Percentiles rank a stretch among this genome's conserved stretches.
Evolutionary conservation across 495 filamentous ascomycete species (phyloP).

Genomic region (Collariella sp.): DNA sequence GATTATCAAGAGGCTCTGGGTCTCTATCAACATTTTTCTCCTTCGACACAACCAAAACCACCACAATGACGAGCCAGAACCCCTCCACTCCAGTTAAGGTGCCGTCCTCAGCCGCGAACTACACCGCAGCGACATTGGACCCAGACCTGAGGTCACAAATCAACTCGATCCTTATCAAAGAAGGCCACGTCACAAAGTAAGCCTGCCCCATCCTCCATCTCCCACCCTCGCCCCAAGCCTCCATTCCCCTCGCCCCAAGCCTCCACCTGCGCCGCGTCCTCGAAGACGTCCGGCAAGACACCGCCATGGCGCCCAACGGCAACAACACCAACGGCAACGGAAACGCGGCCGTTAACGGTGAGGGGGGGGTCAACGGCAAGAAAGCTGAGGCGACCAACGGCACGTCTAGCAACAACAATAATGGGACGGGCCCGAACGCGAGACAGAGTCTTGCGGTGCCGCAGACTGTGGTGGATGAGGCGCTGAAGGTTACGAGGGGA

Average conservation of each 20-base stretch:
- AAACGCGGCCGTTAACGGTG: slow-evolving; percentile 1
- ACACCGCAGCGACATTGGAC: slow-evolving; percentile 43
- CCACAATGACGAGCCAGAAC: slow-evolving; percentile 34
- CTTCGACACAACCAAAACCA: neutral
- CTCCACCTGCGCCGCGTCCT: slow-evolving; percentile 44
- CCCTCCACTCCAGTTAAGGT: slow-evolving; percentile 45
- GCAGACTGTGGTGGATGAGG: slow-evolving; percentile 42
- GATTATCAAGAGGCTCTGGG: too few relatives aligned
- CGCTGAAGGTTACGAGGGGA: slow-evolving; percentile 45
- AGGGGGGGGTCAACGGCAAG: slow-evolving; percentile 14
- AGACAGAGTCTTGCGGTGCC: slow-evolving; percentile 39
- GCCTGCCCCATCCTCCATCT: neutral
- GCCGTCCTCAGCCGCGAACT: slow-evolving; percentile 40
- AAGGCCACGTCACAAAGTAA: slow-evolving; percentile 44
- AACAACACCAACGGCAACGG: slow-evolving; percentile 15
- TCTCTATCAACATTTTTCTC: too few relatives aligned
- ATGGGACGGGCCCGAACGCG: slow-evolving; percentile 6
- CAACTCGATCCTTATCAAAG: slow-evolving; percentile 39
- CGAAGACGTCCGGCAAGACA: slow-evolving; percentile 46
- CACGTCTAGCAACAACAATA: neutral
- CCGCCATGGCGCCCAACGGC: slow-evolving; percentile 19
- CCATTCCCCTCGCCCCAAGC: neutral
- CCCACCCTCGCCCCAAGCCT: slow-evolving; percentile 6
- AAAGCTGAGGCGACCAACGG: slow-evolving; percentile 10
- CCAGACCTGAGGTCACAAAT: slow-evolving; percentile 46